Evolutionary conservation across 352 stramenopile species (phyloP).

Genomic region (Phytophthora pseudosyringae): DNA sequence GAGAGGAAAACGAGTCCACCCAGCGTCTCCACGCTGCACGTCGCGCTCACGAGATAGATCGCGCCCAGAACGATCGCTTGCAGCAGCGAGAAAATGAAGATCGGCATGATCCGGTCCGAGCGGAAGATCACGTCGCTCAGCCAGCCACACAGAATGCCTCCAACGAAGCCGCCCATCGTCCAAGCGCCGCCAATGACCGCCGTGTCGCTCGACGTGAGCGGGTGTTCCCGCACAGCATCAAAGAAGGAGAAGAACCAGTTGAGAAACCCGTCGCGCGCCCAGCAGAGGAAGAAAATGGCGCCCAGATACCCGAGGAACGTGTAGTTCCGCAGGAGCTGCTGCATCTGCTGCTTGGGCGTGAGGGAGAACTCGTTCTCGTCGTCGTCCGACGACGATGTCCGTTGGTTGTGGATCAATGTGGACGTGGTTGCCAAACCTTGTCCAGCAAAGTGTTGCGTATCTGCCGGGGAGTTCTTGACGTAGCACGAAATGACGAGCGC

Average conservation of each 20-base stretch:
- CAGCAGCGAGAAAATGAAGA: constrained; percentile 76
- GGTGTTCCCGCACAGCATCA: constrained; percentile 54
- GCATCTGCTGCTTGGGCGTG: constrained; percentile 46
- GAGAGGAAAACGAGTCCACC: constrained; percentile 65
- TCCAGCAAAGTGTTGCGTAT: constrained; percentile 30
- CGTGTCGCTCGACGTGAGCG: constrained; percentile 58
- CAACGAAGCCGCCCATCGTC: constrained; percentile 79
- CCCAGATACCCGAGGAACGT: constrained; percentile 77
- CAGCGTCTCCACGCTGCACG: constrained; percentile 54
- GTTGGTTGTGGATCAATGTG: constrained; percentile 32
- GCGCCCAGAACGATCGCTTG: constrained; percentile 55
- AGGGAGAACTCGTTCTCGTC: constrained; percentile 3
- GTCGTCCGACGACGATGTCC: constrained; percentile 12
- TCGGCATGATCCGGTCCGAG: constrained; percentile 69
- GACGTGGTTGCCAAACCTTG: constrained; percentile 22
- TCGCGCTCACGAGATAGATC: constrained; percentile 66
- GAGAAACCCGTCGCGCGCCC: constrained; percentile 73
- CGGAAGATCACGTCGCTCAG: constrained; percentile 74
- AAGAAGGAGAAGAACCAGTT: constrained; percentile 87
- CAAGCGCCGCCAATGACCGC: constrained; percentile 73
- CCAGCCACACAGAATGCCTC: constrained; percentile 73
- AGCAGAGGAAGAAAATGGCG: constrained; percentile 75
- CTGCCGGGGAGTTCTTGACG: constrained; percentile 64
- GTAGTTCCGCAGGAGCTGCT: constrained; percentile 56
- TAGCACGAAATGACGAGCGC: constrained; percentile 52